A percentile compares a stretch with the other conserved stretches of the same genome.
Conservation (phyloP, 768 basidiomycete genomes). For the Mrakia frigida region DNA sequence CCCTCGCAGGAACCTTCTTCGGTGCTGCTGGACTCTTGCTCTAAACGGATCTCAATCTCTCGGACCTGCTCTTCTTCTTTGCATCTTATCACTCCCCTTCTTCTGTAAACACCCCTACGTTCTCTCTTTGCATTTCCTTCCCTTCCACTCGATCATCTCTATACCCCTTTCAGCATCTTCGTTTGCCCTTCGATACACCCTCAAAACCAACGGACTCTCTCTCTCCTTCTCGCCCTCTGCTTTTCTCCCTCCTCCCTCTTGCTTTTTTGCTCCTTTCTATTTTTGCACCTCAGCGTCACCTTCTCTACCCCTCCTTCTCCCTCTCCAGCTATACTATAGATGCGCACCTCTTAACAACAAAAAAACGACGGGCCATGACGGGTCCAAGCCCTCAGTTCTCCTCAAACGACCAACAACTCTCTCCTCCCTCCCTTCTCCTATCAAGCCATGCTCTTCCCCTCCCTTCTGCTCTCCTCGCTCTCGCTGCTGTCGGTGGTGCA, state of each 20-base stretch:
- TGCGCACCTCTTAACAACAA: not conserved
- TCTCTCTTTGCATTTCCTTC: not conserved
- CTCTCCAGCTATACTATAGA: not conserved
- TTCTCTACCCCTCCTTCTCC: not conserved
- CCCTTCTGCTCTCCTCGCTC: not conserved
- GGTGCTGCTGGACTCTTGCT: constrained; percentile 21
- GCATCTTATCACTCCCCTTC: not conserved
- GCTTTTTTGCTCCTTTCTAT: not conserved
- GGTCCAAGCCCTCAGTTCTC: not conserved
- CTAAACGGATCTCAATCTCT: not conserved
- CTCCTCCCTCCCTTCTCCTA: not conserved
- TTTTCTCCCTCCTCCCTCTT: not conserved
- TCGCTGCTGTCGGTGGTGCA: not conserved
- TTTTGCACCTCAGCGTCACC: not conserved
- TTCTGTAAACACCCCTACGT: not conserved
- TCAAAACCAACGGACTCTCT: no score
- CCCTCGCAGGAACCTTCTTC: constrained; percentile 20
- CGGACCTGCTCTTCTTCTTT: not conserved
- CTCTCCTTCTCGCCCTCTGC: not conserved
- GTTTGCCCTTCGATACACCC: no score
- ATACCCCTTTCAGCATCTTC: not conserved
- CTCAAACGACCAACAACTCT: not conserved
- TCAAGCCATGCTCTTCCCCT: constrained; percentile 5
- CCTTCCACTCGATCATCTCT: not conserved
- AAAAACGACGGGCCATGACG: not conserved